These are phyloP conservation scores for Coprinellus aureogranulatus DNA, from an alignment of 768 basidiomycete species.

Conservation along the genomic window DNA sequence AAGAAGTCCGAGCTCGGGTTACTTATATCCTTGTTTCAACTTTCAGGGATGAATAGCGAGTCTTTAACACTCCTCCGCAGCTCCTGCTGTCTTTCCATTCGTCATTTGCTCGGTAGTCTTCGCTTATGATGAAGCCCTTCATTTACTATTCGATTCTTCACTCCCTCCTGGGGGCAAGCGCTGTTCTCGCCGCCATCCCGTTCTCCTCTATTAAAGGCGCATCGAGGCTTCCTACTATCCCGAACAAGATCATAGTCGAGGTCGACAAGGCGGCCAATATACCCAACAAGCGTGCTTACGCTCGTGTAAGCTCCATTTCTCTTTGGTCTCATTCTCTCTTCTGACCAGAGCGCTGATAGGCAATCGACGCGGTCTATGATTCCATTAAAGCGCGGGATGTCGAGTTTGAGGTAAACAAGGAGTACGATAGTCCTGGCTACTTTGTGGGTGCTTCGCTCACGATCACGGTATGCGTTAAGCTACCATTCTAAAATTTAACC, in stretches of 20 bases:
- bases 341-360: no score
- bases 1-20: no score
- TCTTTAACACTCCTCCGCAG: no score
- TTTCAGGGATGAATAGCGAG: no score
- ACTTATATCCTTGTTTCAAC: no score
- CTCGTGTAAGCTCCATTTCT: slow-evolving; percentile 20
- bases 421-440: slow-evolving; percentile 50
- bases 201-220: slow-evolving; percentile 39
- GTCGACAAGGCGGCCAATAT: slow-evolving; percentile 40
- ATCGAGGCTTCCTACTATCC: slow-evolving; percentile 35
- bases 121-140: slow-evolving; percentile 32
- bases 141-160: slow-evolving; percentile 27
- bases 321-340: not conserved
- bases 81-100: not conserved
- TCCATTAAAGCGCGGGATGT: slow-evolving; percentile 43
- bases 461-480: slow-evolving; percentile 35
- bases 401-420: slow-evolving; percentile 44
- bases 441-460: slow-evolving; percentile 60
- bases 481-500: not conserved
- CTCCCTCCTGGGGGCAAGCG: slow-evolving; percentile 22
- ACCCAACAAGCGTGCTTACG: slow-evolving; percentile 31
- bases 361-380: slow-evolving; percentile 49
- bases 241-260: slow-evolving; percentile 48
- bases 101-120: not conserved
- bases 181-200: slow-evolving; percentile 27